A percentile compares a stretch with the other conserved stretches of the same genome.
Conservation (phyloP, 805 yeast genomes). For the Zygotorulaspora sp. region DNA sequence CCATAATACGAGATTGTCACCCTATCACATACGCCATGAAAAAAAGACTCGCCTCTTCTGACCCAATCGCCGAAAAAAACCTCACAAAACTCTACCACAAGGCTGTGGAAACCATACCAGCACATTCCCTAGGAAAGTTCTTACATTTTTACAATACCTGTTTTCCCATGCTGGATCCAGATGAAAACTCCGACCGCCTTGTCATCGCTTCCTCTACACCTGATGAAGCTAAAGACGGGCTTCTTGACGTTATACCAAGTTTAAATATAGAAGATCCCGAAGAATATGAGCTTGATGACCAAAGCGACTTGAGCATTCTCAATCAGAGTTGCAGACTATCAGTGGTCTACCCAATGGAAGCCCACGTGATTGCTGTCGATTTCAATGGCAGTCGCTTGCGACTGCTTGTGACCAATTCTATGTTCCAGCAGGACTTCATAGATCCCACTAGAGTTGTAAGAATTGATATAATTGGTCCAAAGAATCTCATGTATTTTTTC, state of each 20-base stretch:
- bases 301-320: not conserved
- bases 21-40: constrained; percentile 12
- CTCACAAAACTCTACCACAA: constrained; percentile 5
- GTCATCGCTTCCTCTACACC: not conserved
- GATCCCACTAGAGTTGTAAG: constrained; percentile 17
- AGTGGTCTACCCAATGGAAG: constrained; percentile 8
- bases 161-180: constrained; percentile 8
- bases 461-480: constrained; percentile 15
- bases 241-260: not conserved
- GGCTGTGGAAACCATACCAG: constrained; percentile 6
- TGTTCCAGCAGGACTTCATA: constrained; percentile 12
- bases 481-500: constrained; percentile 17
- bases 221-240: not conserved
- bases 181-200: not conserved
- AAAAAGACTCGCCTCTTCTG: not conserved
- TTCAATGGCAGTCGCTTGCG: constrained; percentile 2
- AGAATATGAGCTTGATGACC: not conserved
- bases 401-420: constrained; percentile 14
- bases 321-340: not conserved
- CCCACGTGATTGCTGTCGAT: constrained; percentile 9
- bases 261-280: not conserved
- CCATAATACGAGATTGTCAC: constrained; percentile 20
- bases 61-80: not conserved
- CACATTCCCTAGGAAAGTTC: constrained; percentile 3
- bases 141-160: constrained; percentile 7